Evolutionary conservation across 805 yeast genomes (phyloP), one percentile per base, ranked within the genome.

Genomic region (Wickerhamiella vanderwaltii): DNA sequence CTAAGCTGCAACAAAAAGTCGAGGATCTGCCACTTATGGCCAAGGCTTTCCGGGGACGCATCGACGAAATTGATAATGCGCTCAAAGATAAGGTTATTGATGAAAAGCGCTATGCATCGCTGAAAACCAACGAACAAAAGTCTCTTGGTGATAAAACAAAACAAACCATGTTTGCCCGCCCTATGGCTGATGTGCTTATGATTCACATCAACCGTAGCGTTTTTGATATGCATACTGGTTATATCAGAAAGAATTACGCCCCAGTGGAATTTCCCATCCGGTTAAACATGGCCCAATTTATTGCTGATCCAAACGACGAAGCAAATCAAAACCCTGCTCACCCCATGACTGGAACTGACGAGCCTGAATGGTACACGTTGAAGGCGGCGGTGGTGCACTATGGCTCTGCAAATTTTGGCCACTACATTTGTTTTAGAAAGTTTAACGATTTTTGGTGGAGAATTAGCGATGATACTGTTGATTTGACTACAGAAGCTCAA

Each of bases 351-450:
- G 46, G 50, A 15, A 18, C 38, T 5, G 12, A 19, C 2, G 46
- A 34, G 3, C 33, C 37, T 4, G 50, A 47, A 22, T 38, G 47
- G 39, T 88, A 88, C 58, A 69, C 75, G 29, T 67, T 88, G 47
- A 82, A 82, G 55, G 83, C 95, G 1, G 91, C 83, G 1, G 82
- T 88, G 34, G 77, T 88, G 1, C 98, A 88, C 60, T 87, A 79
- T 58, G 98, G 98, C 37, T 81, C 95, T 1, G 96, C 91, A 53
- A 86, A 88, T 53, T 91, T 85, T 57, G 98, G 98, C n/a, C 98
- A 88, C 60, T 88, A 88, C 57, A 82, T 88, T 46, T 85, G 93
- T 31, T 88, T 73, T 63, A 74, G 96, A 54, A 79, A 75, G 53
- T 71, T 65, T 44, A 72, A 94, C 50, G 91, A 87, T 2, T 69